Conservation (phyloP, 2,329 filamentous ascomycete genomes). For the Teratosphaeria destructans region DNA sequence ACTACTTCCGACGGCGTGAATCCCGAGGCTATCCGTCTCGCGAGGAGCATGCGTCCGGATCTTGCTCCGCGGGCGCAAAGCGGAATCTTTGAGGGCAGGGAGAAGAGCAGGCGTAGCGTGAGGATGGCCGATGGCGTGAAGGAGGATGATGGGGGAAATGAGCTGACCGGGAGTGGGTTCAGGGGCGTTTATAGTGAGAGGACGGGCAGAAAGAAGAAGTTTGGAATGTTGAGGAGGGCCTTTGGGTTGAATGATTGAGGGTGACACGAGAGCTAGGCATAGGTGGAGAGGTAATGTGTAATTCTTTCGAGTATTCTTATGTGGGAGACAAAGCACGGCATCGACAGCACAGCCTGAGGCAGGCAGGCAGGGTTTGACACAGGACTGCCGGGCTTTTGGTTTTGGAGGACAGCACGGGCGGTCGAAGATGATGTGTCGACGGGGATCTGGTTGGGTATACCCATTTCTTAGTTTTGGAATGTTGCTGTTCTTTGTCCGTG, state of each 20-base stretch:
- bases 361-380: not conserved
- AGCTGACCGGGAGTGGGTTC: constrained; percentile 8
- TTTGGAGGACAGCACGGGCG: not conserved
- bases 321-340: not conserved
- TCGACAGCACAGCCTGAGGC: not conserved
- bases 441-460: not conserved
- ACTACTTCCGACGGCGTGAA: constrained; percentile 25
- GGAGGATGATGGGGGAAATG: constrained; percentile 9
- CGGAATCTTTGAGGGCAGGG: not conserved
- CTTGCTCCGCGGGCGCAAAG: constrained; percentile 5
- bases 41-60: constrained; percentile 15
- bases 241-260: constrained; percentile 47
- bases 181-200: constrained; percentile 24
- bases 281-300: not conserved
- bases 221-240: constrained; percentile 54
- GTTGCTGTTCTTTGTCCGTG: not conserved
- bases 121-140: constrained; percentile 5
- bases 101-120: constrained; percentile 1
- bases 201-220: constrained; percentile 53
- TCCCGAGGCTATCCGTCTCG: constrained; percentile 16
- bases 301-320: not conserved
- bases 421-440: not conserved
- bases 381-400: not conserved
- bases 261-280: not conserved
- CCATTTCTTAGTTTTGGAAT: not conserved